Conservation (phyloP, 1,139 yeast species). For the Wickerhamomyces sp. region DNA sequence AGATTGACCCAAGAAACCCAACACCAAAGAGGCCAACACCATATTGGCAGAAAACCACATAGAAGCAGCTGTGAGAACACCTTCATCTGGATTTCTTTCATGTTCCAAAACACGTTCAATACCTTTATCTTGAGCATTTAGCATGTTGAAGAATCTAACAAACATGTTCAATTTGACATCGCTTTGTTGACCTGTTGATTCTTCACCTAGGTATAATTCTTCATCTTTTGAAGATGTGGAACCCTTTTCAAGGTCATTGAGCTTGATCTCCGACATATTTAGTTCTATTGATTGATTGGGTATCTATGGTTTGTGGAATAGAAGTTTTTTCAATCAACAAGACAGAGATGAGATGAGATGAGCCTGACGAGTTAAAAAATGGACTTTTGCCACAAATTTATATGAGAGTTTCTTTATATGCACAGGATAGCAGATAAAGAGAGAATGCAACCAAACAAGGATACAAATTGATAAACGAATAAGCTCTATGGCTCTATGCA, state of each 20-base stretch:
- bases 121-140: conserved; percentile 44
- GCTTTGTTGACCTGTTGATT: conserved; percentile 15
- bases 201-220: conserved; percentile 18
- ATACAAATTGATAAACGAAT: background rate
- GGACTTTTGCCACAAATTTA: background rate
- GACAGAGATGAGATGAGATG: too few relatives aligned
- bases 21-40: conserved; percentile 78
- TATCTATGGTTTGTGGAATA: too few relatives aligned
- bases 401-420: background rate
- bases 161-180: conserved; percentile 21
- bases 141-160: conserved; percentile 29
- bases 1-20: conserved; percentile 68
- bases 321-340: too few relatives aligned
- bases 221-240: conserved; percentile 11
- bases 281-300: background rate
- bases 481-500: too few relatives aligned
- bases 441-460: background rate
- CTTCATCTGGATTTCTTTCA: conserved; percentile 44
- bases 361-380: background rate
- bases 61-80: conserved; percentile 66
- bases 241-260: conserved; percentile 22
- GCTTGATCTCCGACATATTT: conserved; percentile 13
- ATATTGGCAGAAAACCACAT: conserved; percentile 94
- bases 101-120: conserved; percentile 42
- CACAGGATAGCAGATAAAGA: background rate